Evolutionary conservation across 208 protist species (phyloP), one percentile per base, ranked within the genome.

Genomic region (Leptomonas pyrrhocoris): DNA sequence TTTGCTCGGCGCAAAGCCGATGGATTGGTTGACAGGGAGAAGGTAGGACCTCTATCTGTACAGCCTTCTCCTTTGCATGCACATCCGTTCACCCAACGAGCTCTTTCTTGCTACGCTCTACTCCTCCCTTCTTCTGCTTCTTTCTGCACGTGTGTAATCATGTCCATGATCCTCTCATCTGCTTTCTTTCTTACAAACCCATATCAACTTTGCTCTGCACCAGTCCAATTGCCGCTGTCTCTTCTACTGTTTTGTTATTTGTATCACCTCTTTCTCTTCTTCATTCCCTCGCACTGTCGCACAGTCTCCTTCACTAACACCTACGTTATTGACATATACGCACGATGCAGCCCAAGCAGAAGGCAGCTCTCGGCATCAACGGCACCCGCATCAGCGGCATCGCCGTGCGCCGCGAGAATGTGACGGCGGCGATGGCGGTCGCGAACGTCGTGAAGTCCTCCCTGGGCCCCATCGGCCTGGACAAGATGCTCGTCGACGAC

Each of bases 401-500:
- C 62, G 86, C 98, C 36, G 97, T 99, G 16, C 94, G 98, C 53
- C 87, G 86, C 34, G 96, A 99, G 83, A 99, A 99, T 80, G 98
- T 99, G 36, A 98, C 91, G 19, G 99, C 98, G 3, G 94, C 90
- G 19, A 54, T 98, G 45, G 98, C 99, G 3, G 91, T 99, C 53
- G 94, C 98, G 34, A 99, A 99, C 74, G 96, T 99, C 60, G 95
- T 99, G 31, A 99, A 99, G 82, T 98, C 96, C n/a, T 99, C 98
- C 12, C 92, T 99, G 21, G 99, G 99, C 54, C 99, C 99, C 34
- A 94, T 99, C 51, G 99, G 99, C 3, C 92, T 99, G 15, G 99
- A 99, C 83, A 99, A 99, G 87, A 99, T 99, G 99, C 83, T 99
- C 11, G 98, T 99, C 4, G 98, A 99, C 77, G 97, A 99, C 61